A percentile compares a stretch with the other conserved stretches of the same genome.
Evolutionary conservation across 192 early-diverging fungal genomes (phyloP).

Genomic region (Gamsiella multidivaricata): DNA sequence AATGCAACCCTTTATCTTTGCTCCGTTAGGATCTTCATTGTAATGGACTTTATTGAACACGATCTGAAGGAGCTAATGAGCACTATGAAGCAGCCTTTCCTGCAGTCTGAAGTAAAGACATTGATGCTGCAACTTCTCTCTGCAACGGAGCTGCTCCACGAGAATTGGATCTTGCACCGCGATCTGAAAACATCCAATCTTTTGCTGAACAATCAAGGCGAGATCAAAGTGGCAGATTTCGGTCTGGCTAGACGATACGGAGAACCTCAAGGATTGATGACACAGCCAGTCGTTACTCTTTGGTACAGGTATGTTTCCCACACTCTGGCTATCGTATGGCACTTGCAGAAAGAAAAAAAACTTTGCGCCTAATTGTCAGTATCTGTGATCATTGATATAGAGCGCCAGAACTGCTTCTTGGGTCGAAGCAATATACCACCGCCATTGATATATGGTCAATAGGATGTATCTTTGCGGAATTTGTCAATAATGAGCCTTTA

Average conservation of each 20-base stretch:
- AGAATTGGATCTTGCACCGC: constrained; percentile 77
- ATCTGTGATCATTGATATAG: too few species aligned
- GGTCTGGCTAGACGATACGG: constrained; percentile 74
- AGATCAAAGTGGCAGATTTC: constrained; percentile 78
- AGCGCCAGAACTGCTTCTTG: constrained; percentile 72
- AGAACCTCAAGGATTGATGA: constrained; percentile 71
- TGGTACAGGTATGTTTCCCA: constrained; percentile 69
- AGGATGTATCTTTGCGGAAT: constrained; percentile 97
- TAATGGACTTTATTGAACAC: constrained; percentile 98
- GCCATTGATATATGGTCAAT: constrained; percentile 91
- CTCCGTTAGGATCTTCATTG: constrained; percentile 92
- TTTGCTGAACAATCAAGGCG: constrained; percentile 67
- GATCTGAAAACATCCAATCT: constrained; percentile 77
- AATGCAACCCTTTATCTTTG: background rate
- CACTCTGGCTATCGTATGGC: background rate
- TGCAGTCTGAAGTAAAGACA: constrained; percentile 87
- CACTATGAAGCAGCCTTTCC: constrained; percentile 80
- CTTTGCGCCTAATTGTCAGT: too few species aligned
- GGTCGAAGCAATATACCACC: constrained; percentile 68
- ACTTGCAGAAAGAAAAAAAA: background rate
- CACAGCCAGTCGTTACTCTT: constrained; percentile 74
- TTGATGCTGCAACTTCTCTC: constrained; percentile 77
- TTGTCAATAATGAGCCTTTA: constrained; percentile 86
- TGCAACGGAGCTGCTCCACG: constrained; percentile 70
- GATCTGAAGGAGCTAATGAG: constrained; percentile 94